Percentiles rank a stretch among this genome's conserved stretches.
Evolutionary conservation across 202 grass and related monocot species (phyloP).

Genomic region (Hordeum pubiflorum): DNA sequence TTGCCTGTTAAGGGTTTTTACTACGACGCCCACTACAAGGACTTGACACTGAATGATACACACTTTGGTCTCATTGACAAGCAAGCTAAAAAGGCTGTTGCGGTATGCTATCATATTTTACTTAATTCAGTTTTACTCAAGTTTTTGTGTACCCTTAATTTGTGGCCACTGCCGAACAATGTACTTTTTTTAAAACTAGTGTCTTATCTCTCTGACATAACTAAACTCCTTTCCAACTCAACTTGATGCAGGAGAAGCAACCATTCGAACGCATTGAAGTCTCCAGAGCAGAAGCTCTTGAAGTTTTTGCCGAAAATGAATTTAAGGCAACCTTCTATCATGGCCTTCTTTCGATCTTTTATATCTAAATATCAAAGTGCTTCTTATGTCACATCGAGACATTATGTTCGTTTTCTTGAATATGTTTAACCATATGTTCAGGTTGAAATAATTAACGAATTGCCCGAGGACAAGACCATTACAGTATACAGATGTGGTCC

Average conservation of each 20-base stretch:
- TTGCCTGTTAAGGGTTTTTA: slow-evolving; percentile 74
- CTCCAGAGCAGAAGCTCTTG: slow-evolving; percentile 76
- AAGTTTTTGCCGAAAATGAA: slow-evolving; percentile 92
- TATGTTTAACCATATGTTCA: slow-evolving; percentile 35
- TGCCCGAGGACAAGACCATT: slow-evolving; percentile 96
- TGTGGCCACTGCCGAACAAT: not conserved
- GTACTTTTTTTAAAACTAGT: not conserved
- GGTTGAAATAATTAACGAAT: slow-evolving; percentile 96
- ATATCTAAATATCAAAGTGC: not conserved
- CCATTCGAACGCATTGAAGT: slow-evolving; percentile 97
- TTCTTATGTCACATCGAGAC: not conserved
- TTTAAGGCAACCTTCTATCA: slow-evolving; percentile 60
- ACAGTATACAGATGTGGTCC: slow-evolving; percentile 97
- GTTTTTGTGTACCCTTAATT: not conserved
- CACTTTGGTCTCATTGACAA: slow-evolving; percentile 73
- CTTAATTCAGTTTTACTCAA: not conserved
- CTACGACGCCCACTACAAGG: slow-evolving; percentile 87
- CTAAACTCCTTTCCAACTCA: not conserved
- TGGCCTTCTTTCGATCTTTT: not conserved
- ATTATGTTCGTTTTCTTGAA: not conserved
- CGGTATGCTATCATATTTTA: slow-evolving; percentile 48
- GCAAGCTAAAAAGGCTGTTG: slow-evolving; percentile 84
- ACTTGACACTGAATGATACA: slow-evolving; percentile 75
- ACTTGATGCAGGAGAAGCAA: slow-evolving; percentile 79
- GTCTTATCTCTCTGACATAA: slow-evolving; percentile 1